phyloP scores from a whole-genome alignment of 805 yeast genomes.

The Zygosaccharomyces siamensis region DNA sequence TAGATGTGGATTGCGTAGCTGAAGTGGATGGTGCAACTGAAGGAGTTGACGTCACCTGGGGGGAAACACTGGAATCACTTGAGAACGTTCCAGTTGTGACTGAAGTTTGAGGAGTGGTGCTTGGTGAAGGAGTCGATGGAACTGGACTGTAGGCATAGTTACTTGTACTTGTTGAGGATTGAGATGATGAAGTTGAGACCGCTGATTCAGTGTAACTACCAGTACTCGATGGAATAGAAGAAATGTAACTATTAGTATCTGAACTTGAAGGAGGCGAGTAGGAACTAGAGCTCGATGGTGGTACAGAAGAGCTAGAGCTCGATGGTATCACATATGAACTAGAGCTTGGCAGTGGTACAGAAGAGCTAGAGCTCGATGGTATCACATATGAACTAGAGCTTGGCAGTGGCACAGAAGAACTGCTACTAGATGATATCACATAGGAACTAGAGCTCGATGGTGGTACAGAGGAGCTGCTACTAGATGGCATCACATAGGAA shows the following conservation, averaged over 20 bases:
- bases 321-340: background rate
- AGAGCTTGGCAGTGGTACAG: no score
- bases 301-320: background rate
- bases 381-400: background rate
- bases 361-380: background rate
- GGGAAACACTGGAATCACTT: background rate
- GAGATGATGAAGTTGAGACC: background rate
- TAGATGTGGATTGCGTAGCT: slow-evolving; percentile 4
- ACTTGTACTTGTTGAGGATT: background rate
- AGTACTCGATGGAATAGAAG: background rate
- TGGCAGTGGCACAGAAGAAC: background rate
- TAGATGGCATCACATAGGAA: background rate
- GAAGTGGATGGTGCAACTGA: slow-evolving; percentile 2
- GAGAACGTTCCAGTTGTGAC: slow-evolving; percentile 4
- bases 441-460: background rate
- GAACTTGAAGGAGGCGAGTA: background rate
- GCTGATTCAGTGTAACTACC: background rate
- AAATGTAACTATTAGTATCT: background rate
- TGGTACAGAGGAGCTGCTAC: background rate
- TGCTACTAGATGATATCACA: background rate
- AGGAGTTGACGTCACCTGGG: background rate
- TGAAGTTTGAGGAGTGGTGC: slow-evolving; percentile 9
- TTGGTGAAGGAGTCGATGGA: slow-evolving; percentile 23
- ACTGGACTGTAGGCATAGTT: background rate
- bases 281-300: background rate